These are phyloP conservation scores for Kluyveromyces wickerhamii DNA, from an alignment of 805 yeast genomes.

Conservation along the genomic window DNA sequence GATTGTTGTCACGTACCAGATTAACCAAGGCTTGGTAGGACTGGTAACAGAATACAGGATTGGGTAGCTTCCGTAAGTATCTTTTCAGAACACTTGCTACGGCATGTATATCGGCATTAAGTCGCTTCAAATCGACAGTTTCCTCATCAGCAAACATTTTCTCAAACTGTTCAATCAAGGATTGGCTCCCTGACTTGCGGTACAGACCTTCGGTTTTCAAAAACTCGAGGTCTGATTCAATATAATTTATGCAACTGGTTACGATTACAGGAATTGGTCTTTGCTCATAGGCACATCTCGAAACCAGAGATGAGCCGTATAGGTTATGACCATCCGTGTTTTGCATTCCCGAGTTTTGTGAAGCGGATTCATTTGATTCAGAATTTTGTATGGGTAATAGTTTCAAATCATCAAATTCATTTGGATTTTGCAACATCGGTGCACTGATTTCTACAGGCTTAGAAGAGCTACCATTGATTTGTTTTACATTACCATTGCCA, in stretches of 20 bases:
- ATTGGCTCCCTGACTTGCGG: slow-evolving; percentile 77
- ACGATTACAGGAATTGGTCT: slow-evolving; percentile 62
- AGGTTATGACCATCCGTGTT: slow-evolving; percentile 18
- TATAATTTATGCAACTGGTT: slow-evolving; percentile 61
- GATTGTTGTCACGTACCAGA: slow-evolving; percentile 34
- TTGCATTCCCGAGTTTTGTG: slow-evolving; percentile 7
- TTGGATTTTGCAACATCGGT: slow-evolving; percentile 31
- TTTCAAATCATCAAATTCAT: slow-evolving; percentile 32
- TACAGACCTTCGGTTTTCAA: slow-evolving; percentile 79
- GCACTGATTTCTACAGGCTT: slow-evolving; percentile 28
- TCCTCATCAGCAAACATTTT: slow-evolving; percentile 27
- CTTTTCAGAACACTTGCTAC: slow-evolving; percentile 81
- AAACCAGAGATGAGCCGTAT: slow-evolving; percentile 45
- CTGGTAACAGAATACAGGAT: slow-evolving; percentile 70
- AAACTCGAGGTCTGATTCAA: slow-evolving; percentile 57
- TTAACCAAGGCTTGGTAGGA: slow-evolving; percentile 60
- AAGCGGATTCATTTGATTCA: slow-evolving; percentile 4
- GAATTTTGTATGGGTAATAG: slow-evolving; percentile 19
- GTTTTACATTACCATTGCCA: slow-evolving; percentile 6
- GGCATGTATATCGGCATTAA: slow-evolving; percentile 71
- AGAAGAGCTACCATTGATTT: slow-evolving; percentile 5
- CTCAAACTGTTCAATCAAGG: slow-evolving; percentile 33
- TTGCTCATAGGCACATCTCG: slow-evolving; percentile 55
- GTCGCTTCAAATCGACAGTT: slow-evolving; percentile 28
- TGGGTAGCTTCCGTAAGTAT: slow-evolving; percentile 75